Conservation (phyloP, 2,329 filamentous ascomycete genomes). For the Penicillium occitanis region DNA sequence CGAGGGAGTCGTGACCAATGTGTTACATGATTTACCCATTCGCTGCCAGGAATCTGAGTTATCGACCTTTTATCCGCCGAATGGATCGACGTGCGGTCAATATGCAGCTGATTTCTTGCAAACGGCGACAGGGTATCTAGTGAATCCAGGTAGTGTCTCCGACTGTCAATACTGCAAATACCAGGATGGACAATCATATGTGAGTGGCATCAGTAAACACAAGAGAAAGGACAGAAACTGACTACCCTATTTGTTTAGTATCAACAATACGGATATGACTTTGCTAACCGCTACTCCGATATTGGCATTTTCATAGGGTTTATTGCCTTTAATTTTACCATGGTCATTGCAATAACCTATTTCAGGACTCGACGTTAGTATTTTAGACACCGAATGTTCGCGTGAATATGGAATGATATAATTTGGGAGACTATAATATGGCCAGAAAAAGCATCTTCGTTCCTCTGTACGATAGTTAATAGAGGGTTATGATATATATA, state of each 20-base stretch:
- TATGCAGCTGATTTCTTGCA: slow-evolving; percentile 71
- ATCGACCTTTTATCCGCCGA: slow-evolving; percentile 64
- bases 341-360: slow-evolving; percentile 49
- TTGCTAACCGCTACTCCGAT: slow-evolving; percentile 59
- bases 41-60: slow-evolving; percentile 60
- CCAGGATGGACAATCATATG: slow-evolving; percentile 69
- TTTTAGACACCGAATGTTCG: background rate
- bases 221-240: slow-evolving; percentile 31
- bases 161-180: slow-evolving; percentile 76
- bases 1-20: slow-evolving; percentile 71
- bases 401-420: background rate
- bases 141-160: slow-evolving; percentile 57
- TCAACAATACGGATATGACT: slow-evolving; percentile 9
- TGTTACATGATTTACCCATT: slow-evolving; percentile 64
- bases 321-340: slow-evolving; percentile 69
- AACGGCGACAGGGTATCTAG: slow-evolving; percentile 62
- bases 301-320: slow-evolving; percentile 73
- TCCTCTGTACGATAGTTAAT: background rate
- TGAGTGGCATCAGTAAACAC: slow-evolving; percentile 52
- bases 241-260: slow-evolving; percentile 34
- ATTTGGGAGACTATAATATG: background rate
- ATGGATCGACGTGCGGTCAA: slow-evolving; percentile 63
- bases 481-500: background rate
- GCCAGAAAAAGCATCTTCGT: background rate
- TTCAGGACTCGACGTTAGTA: background rate